Percentiles rank a stretch among this genome's conserved stretches.
These are phyloP conservation scores for Ziziphus jujuba DNA, from an alignment of 306 rosid genomes.

Conservation along the genomic window DNA sequence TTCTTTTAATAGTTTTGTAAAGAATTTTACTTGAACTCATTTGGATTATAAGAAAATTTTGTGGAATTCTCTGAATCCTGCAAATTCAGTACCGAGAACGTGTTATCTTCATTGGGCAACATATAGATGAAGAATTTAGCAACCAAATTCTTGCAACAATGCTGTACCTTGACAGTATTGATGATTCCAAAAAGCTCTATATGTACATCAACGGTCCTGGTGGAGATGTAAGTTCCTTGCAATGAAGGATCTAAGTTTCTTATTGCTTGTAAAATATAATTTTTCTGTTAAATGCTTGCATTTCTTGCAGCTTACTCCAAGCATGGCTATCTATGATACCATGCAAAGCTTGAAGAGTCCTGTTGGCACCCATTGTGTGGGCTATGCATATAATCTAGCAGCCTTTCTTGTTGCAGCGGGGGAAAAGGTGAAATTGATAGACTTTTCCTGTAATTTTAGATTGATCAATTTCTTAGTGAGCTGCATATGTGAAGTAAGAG, in stretches of 20 bases:
- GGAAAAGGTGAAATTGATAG: constrained; percentile 59
- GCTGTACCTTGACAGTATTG: constrained; percentile 88
- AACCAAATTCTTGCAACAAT: constrained; percentile 88
- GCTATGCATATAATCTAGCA: constrained; percentile 74
- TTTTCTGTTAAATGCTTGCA: constrained; percentile 24
- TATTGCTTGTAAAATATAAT: constrained; percentile 18
- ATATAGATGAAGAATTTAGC: constrained; percentile 88
- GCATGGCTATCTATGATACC: constrained; percentile 85
- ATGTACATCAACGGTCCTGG: constrained; percentile 94
- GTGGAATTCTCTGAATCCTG: constrained; percentile 24
- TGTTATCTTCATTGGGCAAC: constrained; percentile 73
- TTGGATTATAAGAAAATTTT: constrained; percentile 9
- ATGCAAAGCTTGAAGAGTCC: constrained; percentile 90
- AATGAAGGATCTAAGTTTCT: constrained; percentile 21
- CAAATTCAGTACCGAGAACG: constrained; percentile 90
- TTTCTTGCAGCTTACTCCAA: constrained; percentile 84
- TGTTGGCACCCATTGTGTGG: constrained; percentile 82
- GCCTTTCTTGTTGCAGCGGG: constrained; percentile 93
- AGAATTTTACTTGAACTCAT: constrained; percentile 6
- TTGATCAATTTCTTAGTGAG: neutral
- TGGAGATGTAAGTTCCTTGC: constrained; percentile 79
- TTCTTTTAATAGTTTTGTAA: too few species aligned
- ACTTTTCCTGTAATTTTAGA: neutral
- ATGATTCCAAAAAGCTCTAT: constrained; percentile 55
- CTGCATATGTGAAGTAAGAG: neutral